Base-by-base conservation (phyloP, 768 basidiomycete genomes). In the Steccherinum ochraceum region DNA sequence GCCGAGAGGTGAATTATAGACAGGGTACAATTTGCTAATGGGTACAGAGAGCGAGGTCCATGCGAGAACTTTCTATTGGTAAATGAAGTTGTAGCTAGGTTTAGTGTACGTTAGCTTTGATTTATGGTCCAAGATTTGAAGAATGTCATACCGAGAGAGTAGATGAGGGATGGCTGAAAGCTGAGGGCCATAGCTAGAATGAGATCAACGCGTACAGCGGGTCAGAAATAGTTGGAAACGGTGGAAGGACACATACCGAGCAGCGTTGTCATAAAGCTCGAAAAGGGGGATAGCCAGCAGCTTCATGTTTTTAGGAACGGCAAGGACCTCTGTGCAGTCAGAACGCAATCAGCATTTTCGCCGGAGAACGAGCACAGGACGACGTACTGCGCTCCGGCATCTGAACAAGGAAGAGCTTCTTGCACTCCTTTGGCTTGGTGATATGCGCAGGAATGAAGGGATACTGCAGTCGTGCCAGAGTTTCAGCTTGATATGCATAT, bases 261-360 rank as follows among this genome's bases (percentile, higher is more conserved):
- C 93, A 7, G 93, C 89, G 53, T 99, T 99, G 66, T 98, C 96
- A 64, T 98, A 99, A 12, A 98, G 74, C 69, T 99, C 96, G 62
- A 95, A 97, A 30, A 99, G 74, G 0, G 96, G 96, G 43, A 97
- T 92, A 16, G 94, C 95, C 40, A 95, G 82, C 5, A 99, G 80
- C 65, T 98, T 98, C 95, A 98, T 97, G 68, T 99, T 99, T 70
- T 90, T 91, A 0, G 96, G 96, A 3, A 99, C 94, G 0, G 93
- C 92, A 7, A 99, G 83, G 13, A 95, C 89, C 67, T 96, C 95
- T 97, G 51, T 16, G 45, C 44, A 52, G 12, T 20, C 23, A 12
- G 4, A 3, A 23, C n/a, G 24, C 5, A 46, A 30, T 5, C 26
- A 39, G 18, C n/a, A n/a, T 24, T 1, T 30, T 25, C 23, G 11